Evolutionary conservation across 2,329 filamentous ascomycete genomes (phyloP), one percentile per base, ranked within the genome.

Genomic region (Fusarium ramigenum): DNA sequence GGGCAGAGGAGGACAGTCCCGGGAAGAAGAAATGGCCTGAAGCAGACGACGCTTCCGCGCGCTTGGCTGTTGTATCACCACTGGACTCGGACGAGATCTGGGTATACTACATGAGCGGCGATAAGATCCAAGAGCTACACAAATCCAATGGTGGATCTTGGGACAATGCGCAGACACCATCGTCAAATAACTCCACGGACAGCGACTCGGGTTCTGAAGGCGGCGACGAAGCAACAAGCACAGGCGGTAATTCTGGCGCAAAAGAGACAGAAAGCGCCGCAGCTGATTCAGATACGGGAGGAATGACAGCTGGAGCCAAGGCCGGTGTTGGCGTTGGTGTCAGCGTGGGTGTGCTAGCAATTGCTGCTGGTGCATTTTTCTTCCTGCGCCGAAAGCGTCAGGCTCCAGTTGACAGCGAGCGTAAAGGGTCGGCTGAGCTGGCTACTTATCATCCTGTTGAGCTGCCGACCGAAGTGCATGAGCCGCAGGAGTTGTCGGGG

Each of bases 61-160:
- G 61, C 16, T 30, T 73, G 14, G 70, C 70, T 9, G 43, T 73
- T 3, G 54, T 73, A 16, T 73, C 70, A 9, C 43, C 70, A 1
- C 25, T 70, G 16, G 61, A 63, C 7, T 44, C 70, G 1, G 37
- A 70, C 19, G 28, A 67, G 11, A 15, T 73, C 10, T 73, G 70
- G 70, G 32, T 73, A 30, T 73, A 71, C 42, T 73, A 73, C 7
- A 28, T 32, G 11, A 73, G 63, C 21, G 70, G 66, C 6, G 60
- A 60, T 9, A 50, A 63, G 23, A 58, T 73, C 7, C 25, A 67
- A 10, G 53, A 73, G 50, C 44, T 73, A 16, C 39, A 73, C 14
- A 46, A 18, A 39, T 59, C 70, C 10, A 19, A 28, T 2, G 47
- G 37, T 11, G 57, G 61, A 18, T 49, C 53, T 2, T 73, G 70